These are phyloP conservation scores for Anisogramma anomala DNA, from an alignment of 2,329 filamentous ascomycete genomes.

Conservation along the genomic window DNA sequence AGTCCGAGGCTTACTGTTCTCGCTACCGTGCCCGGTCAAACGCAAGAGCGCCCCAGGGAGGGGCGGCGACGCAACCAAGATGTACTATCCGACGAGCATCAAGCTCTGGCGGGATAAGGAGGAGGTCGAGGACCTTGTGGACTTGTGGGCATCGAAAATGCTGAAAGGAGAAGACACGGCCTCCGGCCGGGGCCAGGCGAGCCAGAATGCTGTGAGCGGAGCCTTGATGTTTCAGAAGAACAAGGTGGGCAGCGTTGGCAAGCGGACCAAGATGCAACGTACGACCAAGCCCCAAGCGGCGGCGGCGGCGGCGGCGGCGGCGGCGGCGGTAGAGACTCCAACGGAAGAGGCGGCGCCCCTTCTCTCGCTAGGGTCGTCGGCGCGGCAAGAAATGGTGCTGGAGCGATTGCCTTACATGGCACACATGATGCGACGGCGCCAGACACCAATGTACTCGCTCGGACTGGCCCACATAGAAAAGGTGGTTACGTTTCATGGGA, in stretches of 20 bases:
- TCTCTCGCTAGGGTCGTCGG: conserved; percentile 51
- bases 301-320: conserved; percentile 1
- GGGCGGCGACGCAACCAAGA: conserved; percentile 59
- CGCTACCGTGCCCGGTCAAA: conserved; percentile 76
- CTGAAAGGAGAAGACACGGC: conserved; percentile 39
- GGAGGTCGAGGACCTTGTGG: conserved; percentile 64
- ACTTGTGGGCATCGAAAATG: conserved; percentile 53
- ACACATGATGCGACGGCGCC: conserved; percentile 43
- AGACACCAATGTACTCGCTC: conserved; percentile 24
- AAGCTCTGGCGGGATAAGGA: conserved; percentile 77
- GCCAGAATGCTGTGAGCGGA: conserved; percentile 25
- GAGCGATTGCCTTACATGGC: conserved; percentile 81
- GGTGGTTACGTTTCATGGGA: conserved; percentile 55
- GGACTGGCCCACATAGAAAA: conserved; percentile 51
- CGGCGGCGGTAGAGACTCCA: conserved; percentile 10
- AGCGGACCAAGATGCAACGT: conserved; percentile 16
- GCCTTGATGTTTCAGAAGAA: conserved; percentile 38
- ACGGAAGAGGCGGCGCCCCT: conserved; percentile 26
- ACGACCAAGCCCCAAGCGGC: conserved; percentile 17
- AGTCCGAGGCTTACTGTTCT: conserved; percentile 75
- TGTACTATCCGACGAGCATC: conserved; percentile 82
- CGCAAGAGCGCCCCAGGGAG: conserved; percentile 37
- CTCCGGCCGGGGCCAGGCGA: conserved; percentile 17
- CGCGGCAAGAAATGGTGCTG: conserved; percentile 63
- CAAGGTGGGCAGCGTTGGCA: conserved; percentile 20